Base-by-base conservation (phyloP, 257 asterid species). In the Avicennia marina region DNA sequence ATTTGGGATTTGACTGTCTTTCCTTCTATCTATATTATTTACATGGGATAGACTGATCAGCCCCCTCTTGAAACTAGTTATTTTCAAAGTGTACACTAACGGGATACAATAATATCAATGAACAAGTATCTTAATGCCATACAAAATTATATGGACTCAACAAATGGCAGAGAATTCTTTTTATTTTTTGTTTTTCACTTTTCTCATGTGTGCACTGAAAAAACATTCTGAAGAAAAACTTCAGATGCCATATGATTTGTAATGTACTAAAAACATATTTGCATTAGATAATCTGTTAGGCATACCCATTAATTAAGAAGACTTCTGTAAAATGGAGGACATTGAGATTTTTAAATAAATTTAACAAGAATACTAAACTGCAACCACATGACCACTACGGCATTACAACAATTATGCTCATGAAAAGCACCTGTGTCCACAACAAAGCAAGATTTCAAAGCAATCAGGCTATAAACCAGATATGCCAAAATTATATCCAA, bases 1-100 rank as follows among this genome's bases (percentile, higher is more conserved):
- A 63, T 63, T 11, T 63, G 69, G 17, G 69, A 62, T 42, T 63
- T 63, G 15, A 63, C 42, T 0, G 69, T 63, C 69, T 63, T 63
- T 26, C 69, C 62, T 53, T 63, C 69, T 42, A 63, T 44, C 69
- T 65, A 59, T 68, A 53, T 60, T 47, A 31, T 18, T n/a, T n/a
- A n/a, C n/a, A 18, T 29, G 7, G 11, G 45, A 19, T 11, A 31
- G n/a, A 19, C 7, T 13, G 4, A n/a, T 36, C 13, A 11, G 10
- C 41, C 6, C 10, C 10, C 8, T 11, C 10, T 12, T 5, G 12
- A 12, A 36, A 36, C 10, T 0, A 36, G 41, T 36, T 7, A 29
- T 11, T 36, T 36, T 36, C 12, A 7, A 36, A 36, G 13, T 36
- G n/a, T n/a, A n/a, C n/a, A n/a, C n/a, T n/a, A n/a, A n/a, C n/a